Evolutionary conservation across 2,329 filamentous ascomycete species (phyloP).

Genomic region (Aotearoamyces nothofagi): DNA sequence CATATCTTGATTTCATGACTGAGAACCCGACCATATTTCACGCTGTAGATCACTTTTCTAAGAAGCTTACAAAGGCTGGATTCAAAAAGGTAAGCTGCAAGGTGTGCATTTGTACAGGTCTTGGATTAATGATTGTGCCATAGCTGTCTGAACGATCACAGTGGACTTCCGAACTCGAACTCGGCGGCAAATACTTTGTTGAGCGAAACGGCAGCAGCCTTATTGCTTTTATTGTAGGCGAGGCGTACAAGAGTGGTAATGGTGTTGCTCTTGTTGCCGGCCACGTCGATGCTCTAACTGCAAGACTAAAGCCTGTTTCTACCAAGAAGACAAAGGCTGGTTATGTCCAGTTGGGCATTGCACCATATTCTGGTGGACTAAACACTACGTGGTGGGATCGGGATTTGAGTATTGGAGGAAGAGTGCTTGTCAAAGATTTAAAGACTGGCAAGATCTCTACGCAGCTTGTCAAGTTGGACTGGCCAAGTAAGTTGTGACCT

Average conservation of each 20-base stretch:
- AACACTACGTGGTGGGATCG: slow-evolving; percentile 95
- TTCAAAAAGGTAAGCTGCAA: slow-evolving; percentile 53
- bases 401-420: slow-evolving; percentile 78
- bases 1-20: slow-evolving; percentile 77
- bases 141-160: slow-evolving; percentile 63
- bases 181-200: slow-evolving; percentile 79
- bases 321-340: slow-evolving; percentile 72
- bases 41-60: slow-evolving; percentile 64
- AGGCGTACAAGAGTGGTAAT: slow-evolving; percentile 68
- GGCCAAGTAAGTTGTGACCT: slow-evolving; percentile 54
- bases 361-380: slow-evolving; percentile 79
- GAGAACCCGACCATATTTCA: slow-evolving; percentile 92
- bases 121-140: too few species aligned
- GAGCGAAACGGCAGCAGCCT: slow-evolving; percentile 75
- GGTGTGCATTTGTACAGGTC: not conserved
- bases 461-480: slow-evolving; percentile 79
- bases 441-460: slow-evolving; percentile 60
- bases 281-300: slow-evolving; percentile 85
- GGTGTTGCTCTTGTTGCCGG: slow-evolving; percentile 80
- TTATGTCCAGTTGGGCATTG: slow-evolving; percentile 79
- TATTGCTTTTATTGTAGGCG: slow-evolving; percentile 74
- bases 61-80: slow-evolving; percentile 54
- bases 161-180: slow-evolving; percentile 58
- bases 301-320: slow-evolving; percentile 81
- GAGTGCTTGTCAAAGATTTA: slow-evolving; percentile 68